Conservation (phyloP, 139 green algal genomes). For the Chlorella sp. region DNA sequence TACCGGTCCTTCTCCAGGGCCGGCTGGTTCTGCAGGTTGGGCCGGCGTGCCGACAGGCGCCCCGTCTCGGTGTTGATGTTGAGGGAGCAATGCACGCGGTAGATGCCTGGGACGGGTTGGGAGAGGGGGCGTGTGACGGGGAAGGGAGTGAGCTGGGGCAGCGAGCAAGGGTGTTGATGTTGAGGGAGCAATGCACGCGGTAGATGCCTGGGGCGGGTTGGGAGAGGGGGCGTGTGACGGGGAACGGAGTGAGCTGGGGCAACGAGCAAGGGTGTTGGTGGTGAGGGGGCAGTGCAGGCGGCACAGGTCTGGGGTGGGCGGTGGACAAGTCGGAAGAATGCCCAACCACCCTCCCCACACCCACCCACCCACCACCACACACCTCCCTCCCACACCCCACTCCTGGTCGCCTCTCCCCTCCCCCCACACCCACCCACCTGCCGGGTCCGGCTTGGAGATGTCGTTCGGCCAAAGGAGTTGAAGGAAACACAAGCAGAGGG, state of each 20-base stretch:
- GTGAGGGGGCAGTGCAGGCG: background rate
- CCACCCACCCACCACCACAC: background rate
- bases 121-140: background rate
- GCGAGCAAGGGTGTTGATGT: no score
- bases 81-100: conserved; percentile 93
- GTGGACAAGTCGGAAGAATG: no score
- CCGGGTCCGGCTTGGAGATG: conserved; percentile 63
- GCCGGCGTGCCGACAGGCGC: conserved; percentile 85
- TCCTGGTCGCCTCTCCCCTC: no score
- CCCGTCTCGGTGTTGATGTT: conserved; percentile 99
- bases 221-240: no score
- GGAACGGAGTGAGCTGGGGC: no score
- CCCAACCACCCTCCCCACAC: no score
- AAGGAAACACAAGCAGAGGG: no score
- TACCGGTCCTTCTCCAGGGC: conserved; percentile 98
- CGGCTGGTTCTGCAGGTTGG: conserved; percentile 99
- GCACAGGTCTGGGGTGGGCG: background rate
- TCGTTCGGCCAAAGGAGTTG: no score
- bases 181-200: no score
- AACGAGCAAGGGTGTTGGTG: no score
- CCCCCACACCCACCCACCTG: background rate
- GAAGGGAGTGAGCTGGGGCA: background rate
- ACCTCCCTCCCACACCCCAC: background rate
- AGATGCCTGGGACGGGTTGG: conserved; percentile 24
- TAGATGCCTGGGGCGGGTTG: background rate